Base-by-base conservation (phyloP, 2,329 filamentous ascomycete genomes). In the Epichloe gansuensis region DNA sequence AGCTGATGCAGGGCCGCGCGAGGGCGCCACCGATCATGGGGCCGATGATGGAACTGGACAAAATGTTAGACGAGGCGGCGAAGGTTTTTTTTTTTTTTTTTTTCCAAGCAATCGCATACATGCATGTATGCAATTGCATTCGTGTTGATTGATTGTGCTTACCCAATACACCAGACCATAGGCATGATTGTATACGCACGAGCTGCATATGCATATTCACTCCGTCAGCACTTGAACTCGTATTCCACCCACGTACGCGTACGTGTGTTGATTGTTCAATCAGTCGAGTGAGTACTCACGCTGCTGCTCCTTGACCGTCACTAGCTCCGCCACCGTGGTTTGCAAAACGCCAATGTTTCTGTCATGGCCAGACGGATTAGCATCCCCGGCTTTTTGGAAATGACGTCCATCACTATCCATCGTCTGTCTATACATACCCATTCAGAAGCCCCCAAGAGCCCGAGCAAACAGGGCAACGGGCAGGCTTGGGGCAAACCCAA, bases 181-280 rank as follows among this genome's bases (percentile, higher is more conserved):
- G 93, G 93, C 90, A 98, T 96, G 60, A 97, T 91, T 12, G 91
- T 89, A 71, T 95, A 98, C 48, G 91, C 93, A 61, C 88, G 88
- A 60, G 91, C 86, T 90, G 9, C 17, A 39, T 25, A 13, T 37
- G 17, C 17, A 21, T 21, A 21, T 21, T 21, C 17, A 21, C 17
- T 8, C 5, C 3, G n/a, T 28, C 21, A 38, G 25, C 15, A 28
- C 23, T 38, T 35, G 25, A 4, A 31, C 12, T 23, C 5, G 8
- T 5, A 21, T 5, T 39, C 13, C 38, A 39, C 1, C 3, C 38
- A 39, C 9, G 8, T 21, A 21, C 17, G 17, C 9, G 8, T 21
- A 21, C 17, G 17, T 17, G 17, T 23, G 23, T 13, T 25, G 25
- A 3, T 34, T 34, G 3, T n/a, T 17, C 13, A 35, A 46, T 23